Conservation (phyloP, 129 eudicot genomes). For the Helianthus tuberosus region DNA sequence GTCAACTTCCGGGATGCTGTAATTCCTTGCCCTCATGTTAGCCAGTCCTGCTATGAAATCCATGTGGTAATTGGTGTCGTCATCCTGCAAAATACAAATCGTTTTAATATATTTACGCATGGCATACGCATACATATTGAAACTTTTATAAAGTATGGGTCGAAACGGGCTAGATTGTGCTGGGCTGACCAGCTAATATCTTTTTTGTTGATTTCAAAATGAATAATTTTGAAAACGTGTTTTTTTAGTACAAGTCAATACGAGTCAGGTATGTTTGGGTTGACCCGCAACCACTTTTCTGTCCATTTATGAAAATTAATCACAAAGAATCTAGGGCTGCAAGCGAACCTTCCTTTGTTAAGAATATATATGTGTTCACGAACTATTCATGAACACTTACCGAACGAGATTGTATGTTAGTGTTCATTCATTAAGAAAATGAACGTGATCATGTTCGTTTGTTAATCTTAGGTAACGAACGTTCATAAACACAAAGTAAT, state of each 20-base stretch:
- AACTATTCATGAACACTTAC: too few species aligned
- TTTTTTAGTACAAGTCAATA: neutral
- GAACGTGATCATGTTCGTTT: too few species aligned
- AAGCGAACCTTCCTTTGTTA: too few species aligned
- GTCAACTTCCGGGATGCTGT: conserved; percentile 86
- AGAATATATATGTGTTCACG: too few species aligned
- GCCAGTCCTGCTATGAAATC: conserved; percentile 84
- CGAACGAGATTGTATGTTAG: too few species aligned
- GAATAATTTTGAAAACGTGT: neutral
- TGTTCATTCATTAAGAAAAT: too few species aligned
- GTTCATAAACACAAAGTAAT: too few species aligned
- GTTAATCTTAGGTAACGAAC: too few species aligned
- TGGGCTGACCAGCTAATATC: neutral
- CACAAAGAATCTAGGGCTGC: neutral
- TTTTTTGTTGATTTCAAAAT: neutral
- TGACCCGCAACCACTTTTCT: too few species aligned
- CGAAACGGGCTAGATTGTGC: neutral
- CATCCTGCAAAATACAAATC: conserved; percentile 52
- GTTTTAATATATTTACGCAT: neutral
- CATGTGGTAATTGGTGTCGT: conserved; percentile 84
- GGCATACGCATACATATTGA: neutral
- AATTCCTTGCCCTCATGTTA: conserved; percentile 89
- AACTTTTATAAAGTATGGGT: neutral
- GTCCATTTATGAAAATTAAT: neutral
- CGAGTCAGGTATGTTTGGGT: neutral